A percentile compares a stretch with the other conserved stretches of the same genome.
Conservation (phyloP, 345 rosid genomes). For the Citrus reticulata region DNA sequence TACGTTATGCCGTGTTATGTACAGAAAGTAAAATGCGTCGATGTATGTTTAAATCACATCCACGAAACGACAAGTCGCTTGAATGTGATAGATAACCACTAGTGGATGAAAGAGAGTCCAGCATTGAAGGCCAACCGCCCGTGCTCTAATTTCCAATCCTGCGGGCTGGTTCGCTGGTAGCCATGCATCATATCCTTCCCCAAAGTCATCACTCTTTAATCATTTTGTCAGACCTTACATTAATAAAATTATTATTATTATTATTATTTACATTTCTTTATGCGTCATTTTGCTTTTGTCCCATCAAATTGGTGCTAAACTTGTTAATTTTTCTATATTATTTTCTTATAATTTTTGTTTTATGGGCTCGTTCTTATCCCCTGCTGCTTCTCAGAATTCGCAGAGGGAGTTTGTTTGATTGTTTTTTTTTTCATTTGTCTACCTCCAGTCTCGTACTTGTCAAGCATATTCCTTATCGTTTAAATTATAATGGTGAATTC, state of each 20-base stretch:
- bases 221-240: neutral
- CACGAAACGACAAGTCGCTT: neutral
- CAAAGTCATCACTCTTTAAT: neutral
- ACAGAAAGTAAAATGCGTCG: too few relatives aligned
- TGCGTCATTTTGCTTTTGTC: too few relatives aligned
- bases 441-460: neutral
- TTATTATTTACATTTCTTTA: too few relatives aligned
- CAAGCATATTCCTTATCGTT: neutral
- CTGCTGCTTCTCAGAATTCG: neutral
- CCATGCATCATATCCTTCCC: neutral
- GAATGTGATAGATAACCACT: neutral
- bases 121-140: too few relatives aligned
- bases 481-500: neutral
- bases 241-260: too few relatives aligned
- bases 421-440: neutral
- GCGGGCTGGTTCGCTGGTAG: too few relatives aligned
- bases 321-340: neutral
- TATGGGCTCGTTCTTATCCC: neutral
- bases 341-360: neutral
- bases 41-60: too few relatives aligned
- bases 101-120: neutral
- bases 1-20: neutral
- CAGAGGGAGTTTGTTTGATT: neutral
- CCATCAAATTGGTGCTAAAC: too few relatives aligned
- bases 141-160: neutral